These are phyloP conservation scores for Falciphora oryzae DNA, from an alignment of 2,329 filamentous ascomycete species.

Conservation along the genomic window DNA sequence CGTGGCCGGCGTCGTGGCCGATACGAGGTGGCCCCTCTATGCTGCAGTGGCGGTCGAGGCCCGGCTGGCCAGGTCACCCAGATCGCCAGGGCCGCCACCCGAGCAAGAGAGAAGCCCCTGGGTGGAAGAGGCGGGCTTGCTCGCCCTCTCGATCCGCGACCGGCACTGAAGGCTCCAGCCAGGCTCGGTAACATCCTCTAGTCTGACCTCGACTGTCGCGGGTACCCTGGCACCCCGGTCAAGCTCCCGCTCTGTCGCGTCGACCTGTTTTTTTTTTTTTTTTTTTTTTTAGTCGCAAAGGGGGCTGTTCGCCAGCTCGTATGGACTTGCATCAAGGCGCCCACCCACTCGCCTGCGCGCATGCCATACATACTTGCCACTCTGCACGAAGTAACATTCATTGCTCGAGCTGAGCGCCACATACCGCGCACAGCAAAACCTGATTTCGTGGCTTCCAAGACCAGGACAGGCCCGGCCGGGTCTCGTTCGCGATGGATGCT, in stretches of 20 bases:
- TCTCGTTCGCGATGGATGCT: neutral
- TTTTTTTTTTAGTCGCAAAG: too few relatives aligned
- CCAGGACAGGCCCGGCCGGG: neutral
- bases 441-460: neutral
- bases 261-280: too few relatives aligned
- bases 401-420: neutral
- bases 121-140: neutral
- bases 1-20: neutral
- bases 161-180: too few relatives aligned
- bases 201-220: too few relatives aligned
- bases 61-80: neutral
- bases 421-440: neutral
- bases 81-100: neutral
- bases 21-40: neutral
- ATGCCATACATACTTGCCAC: too few relatives aligned
- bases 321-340: neutral
- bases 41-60: neutral
- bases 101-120: neutral
- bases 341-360: too few relatives aligned
- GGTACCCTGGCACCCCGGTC: too few relatives aligned
- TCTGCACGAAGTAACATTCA: too few relatives aligned
- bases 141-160: neutral
- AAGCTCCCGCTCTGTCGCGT: neutral
- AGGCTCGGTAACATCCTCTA: too few relatives aligned
- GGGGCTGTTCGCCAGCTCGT: too few relatives aligned